Evolutionary conservation across 257 asterid genomes (phyloP).

Genomic region (Ocimum tenuiflorum): DNA sequence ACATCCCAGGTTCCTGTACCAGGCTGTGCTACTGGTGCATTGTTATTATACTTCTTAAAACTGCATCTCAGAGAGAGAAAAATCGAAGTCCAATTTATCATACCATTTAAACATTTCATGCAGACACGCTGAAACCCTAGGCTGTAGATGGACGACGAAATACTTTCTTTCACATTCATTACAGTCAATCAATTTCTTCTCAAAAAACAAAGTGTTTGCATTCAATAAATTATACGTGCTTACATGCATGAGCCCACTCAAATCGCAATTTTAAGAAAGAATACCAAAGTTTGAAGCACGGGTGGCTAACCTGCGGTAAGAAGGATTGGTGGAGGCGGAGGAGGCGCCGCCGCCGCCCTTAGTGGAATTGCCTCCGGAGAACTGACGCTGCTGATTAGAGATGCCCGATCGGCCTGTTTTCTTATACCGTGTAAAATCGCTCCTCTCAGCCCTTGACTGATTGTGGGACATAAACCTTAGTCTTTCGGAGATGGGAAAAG

Average conservation of each 20-base stretch:
- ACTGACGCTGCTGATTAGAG: constrained; percentile 39
- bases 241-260: background rate
- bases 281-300: background rate
- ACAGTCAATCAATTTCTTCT: background rate
- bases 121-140: constrained; percentile 19
- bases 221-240: background rate
- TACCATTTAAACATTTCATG: background rate
- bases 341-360: constrained; percentile 42
- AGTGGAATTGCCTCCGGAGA: constrained; percentile 27
- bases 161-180: background rate
- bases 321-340: constrained; percentile 21
- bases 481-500: constrained; percentile 1
- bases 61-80: constrained; percentile 28
- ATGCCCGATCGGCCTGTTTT: constrained; percentile 37
- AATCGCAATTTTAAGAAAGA: background rate
- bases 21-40: constrained; percentile 52
- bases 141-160: background rate
- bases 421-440: constrained; percentile 34
- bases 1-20: constrained; percentile 34
- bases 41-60: constrained; percentile 43
- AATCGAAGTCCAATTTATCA: constrained; percentile 7
- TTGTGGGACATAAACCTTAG: constrained; percentile 42
- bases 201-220: background rate
- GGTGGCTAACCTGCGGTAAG: constrained; percentile 26
- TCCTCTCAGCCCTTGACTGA: constrained; percentile 40